Percentiles rank a stretch among this genome's conserved stretches.
Conservation (phyloP, 129 eudicot species). For the Oenanthe sinensis region DNA sequence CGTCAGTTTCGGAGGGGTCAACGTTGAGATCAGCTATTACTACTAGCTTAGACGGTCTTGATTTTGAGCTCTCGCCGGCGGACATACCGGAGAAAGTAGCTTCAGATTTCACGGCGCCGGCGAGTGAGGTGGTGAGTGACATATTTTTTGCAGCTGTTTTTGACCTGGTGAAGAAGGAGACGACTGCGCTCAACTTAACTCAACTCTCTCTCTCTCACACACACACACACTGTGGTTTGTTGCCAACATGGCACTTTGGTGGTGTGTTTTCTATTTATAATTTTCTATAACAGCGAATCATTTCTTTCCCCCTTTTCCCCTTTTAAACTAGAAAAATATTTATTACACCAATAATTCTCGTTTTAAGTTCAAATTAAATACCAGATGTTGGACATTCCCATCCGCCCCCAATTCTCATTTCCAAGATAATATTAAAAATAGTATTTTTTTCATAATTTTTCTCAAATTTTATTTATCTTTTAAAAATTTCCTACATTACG, state of each 20-base stretch:
- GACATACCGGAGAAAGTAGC: conserved; percentile 14
- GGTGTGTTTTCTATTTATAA: background rate
- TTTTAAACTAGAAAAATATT: too few species aligned
- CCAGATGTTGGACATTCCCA: too few species aligned
- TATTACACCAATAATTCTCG: too few species aligned
- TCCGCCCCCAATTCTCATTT: too few species aligned
- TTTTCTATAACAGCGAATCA: too few species aligned
- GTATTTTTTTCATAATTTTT: too few species aligned
- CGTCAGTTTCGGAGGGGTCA: conserved; percentile 75
- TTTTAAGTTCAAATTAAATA: too few species aligned
- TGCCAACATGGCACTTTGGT: background rate
- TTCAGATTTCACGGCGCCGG: conserved; percentile 25
- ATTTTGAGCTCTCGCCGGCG: conserved; percentile 16
- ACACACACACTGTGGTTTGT: background rate
- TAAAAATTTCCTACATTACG: too few species aligned
- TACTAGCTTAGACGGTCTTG: conserved; percentile 33
- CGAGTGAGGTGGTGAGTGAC: conserved; percentile 20
- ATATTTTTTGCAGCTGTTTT: background rate
- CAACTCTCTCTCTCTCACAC: too few species aligned
- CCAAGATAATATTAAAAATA: too few species aligned
- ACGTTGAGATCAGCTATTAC: conserved; percentile 80
- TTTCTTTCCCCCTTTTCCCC: background rate
- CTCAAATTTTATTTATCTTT: too few species aligned
- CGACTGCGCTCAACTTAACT: conserved; percentile 1
- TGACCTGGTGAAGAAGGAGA: background rate